Evolutionary conservation across 148 eudicot genomes (phyloP).

Genomic region (Selenicereus undatus): DNA sequence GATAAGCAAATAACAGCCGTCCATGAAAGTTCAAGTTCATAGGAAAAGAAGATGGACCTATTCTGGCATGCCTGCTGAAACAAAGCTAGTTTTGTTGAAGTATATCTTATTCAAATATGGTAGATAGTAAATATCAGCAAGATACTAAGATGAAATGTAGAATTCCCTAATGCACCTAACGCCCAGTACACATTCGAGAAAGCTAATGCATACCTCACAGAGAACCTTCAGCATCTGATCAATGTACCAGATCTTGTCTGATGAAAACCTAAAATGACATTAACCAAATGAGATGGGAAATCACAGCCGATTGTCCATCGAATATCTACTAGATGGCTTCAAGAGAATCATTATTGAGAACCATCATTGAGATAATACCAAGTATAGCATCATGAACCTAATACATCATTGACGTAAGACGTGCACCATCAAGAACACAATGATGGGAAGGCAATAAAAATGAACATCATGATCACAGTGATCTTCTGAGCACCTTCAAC

Average conservation of each 20-base stretch:
- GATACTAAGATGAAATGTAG: slow-evolving; percentile 3
- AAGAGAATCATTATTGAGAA: background rate
- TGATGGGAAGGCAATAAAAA: background rate
- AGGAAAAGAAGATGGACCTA: background rate
- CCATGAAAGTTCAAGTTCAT: background rate
- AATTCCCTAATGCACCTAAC: background rate
- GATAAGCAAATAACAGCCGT: background rate
- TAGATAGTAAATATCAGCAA: background rate
- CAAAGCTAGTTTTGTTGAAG: background rate
- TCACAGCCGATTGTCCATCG: background rate
- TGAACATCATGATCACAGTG: background rate
- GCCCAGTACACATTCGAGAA: background rate
- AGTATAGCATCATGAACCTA: background rate
- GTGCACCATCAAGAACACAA: background rate
- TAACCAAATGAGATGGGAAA: background rate
- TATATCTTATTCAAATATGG: background rate
- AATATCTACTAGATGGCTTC: background rate
- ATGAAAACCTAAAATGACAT: slow-evolving; percentile 60
- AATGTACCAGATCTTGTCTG: slow-evolving; percentile 88
- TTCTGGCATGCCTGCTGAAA: background rate
- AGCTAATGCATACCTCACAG: slow-evolving; percentile 59
- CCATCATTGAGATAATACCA: background rate
- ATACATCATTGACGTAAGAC: background rate
- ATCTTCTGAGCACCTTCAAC: background rate
- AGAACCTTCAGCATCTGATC: slow-evolving; percentile 99